These are phyloP conservation scores for Gracilariopsis chorda DNA, from an alignment of 23 red algal species.

Conservation along the genomic window DNA sequence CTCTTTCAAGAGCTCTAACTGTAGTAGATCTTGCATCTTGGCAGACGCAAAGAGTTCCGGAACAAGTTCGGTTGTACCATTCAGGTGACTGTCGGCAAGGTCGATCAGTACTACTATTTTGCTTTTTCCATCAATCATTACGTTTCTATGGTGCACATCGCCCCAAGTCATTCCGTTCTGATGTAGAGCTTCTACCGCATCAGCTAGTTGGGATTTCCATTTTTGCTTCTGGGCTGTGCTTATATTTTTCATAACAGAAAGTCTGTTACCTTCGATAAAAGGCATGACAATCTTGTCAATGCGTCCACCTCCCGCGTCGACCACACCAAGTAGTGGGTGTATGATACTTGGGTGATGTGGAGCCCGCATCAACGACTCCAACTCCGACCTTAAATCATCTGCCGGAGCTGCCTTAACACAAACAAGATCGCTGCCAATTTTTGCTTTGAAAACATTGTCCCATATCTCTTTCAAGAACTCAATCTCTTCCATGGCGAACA, in stretches of 20 bases:
- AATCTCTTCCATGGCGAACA: background rate
- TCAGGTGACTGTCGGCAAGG: background rate
- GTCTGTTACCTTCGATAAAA: background rate
- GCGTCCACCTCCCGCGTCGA: background rate
- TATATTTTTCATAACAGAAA: too few relatives aligned
- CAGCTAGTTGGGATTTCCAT: background rate
- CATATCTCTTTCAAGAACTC: background rate
- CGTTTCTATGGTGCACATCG: background rate
- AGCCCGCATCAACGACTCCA: background rate
- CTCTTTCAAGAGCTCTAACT: background rate
- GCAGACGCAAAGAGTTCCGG: background rate
- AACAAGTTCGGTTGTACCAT: background rate
- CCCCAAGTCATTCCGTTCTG: background rate
- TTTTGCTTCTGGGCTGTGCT: background rate
- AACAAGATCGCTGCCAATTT: background rate
- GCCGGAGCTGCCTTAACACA: background rate
- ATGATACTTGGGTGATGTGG: background rate
- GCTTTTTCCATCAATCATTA: background rate
- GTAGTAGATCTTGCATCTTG: background rate
- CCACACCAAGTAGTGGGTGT: background rate
- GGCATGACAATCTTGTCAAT: background rate
- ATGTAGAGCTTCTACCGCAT: background rate
- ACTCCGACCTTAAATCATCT: background rate
- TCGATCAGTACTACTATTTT: background rate
- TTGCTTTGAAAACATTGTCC: constrained; percentile 9